Evolutionary conservation across 2,329 filamentous ascomycete genomes (phyloP).

Genomic region (Tolypocladium guangdongense): DNA sequence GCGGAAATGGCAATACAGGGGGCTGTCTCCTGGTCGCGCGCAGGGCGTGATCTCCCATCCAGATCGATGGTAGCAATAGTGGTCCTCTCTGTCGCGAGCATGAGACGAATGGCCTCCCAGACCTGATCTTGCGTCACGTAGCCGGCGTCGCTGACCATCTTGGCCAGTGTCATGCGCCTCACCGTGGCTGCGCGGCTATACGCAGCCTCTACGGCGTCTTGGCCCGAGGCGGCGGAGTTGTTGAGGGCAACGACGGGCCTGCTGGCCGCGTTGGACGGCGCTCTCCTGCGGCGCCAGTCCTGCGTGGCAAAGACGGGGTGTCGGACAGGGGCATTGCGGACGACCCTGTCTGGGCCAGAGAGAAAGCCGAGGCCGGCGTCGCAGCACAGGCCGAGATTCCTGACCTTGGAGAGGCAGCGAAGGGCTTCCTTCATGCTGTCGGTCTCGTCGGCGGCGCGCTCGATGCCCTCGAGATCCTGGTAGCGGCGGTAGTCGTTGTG

Average conservation of each 20-base stretch:
- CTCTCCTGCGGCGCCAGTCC: slow-evolving; percentile 11
- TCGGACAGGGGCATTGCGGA: slow-evolving; percentile 27
- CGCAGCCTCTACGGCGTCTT: slow-evolving; percentile 8
- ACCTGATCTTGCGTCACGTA: slow-evolving; percentile 15
- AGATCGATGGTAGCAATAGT: slow-evolving; percentile 19
- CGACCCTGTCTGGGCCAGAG: slow-evolving; percentile 45
- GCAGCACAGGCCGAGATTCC: slow-evolving; percentile 55
- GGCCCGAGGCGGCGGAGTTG: slow-evolving; percentile 11
- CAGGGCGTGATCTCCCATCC: slow-evolving; percentile 16
- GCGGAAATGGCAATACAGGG: background rate
- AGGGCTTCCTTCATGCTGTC: slow-evolving; percentile 51
- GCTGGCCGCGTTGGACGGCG: background rate
- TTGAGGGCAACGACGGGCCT: slow-evolving; percentile 10
- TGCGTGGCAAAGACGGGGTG: slow-evolving; percentile 24
- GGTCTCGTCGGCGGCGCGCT: slow-evolving; percentile 53
- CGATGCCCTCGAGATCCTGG: slow-evolving; percentile 45
- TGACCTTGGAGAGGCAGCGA: slow-evolving; percentile 40
- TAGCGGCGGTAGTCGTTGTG: slow-evolving; percentile 47
- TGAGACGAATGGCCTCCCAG: slow-evolving; percentile 21
- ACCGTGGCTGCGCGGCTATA: slow-evolving; percentile 14
- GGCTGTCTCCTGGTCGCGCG: background rate
- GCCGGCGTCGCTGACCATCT: slow-evolving; percentile 27
- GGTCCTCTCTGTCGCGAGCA: slow-evolving; percentile 23
- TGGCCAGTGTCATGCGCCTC: slow-evolving; percentile 20
- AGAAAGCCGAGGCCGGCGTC: slow-evolving; percentile 60